Evolutionary conservation across 306 rosid genomes (phyloP), one percentile per base, ranked within the genome.

Genomic region (Quercus aquifolioides): DNA sequence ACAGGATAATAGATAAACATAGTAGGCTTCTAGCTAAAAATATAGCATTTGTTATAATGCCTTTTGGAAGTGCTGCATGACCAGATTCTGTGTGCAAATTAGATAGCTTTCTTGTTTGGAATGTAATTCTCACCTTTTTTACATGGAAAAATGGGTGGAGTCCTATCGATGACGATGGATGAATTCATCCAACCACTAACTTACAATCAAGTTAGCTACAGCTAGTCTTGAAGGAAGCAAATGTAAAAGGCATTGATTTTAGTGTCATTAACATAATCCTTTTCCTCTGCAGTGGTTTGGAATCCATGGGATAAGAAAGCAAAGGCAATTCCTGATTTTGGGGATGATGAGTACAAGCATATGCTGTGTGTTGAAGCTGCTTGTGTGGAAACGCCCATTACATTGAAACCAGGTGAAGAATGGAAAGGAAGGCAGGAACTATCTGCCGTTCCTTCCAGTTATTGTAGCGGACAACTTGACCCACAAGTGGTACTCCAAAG

Each of bases 291-390:
- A 93, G 98, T 86, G 83, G 91, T 93, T 41, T 93, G 94, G 97
- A 93, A 93, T 72, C 97, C 97, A 0, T 93, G 98, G 98, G 97
- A 91, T 63, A 93, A 93, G 81, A 93, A 90, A 77, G 85, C 89
- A 11, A 93, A 90, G 79, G 75, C 86, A n/a, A 80, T 93, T 63
- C 19, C 91, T 65, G 98, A 93, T 79, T 75, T 93, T 5, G 92
- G 89, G 74, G 89, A 89, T 74, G 77, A 77, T 35, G 98, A 93
- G 43, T 91, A 93, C 83, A 87, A 83, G 78, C 78, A 85, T 14
- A 85, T 90, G 97, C 84, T 93, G 1, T 91, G 94, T 88, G 91
- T 93, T 57, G 88, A 90, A 73, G 75, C 98, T 31, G 93, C 98
- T 75, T 85, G 91, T 62, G 85, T 87, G 74, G 93, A 91, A 74